Evolutionary conservation across 2,329 filamentous ascomycete species (phyloP).

Genomic region (Talaromyces sp.): DNA sequence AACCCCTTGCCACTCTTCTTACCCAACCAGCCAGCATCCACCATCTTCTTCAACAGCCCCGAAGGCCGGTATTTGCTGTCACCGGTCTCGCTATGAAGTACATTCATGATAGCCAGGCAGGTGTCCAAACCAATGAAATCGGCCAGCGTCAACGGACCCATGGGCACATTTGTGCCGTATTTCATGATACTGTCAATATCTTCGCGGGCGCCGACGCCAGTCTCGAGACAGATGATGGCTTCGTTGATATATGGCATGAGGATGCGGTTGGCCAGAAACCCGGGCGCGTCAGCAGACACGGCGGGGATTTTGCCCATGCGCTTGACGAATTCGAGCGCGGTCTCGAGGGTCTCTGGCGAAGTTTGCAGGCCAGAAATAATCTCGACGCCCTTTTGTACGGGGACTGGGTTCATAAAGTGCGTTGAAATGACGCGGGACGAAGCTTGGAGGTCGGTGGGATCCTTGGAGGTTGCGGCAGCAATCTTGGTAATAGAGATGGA

Average conservation of each 20-base stretch:
- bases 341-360: conserved; percentile 71
- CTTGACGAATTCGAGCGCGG: conserved; percentile 78
- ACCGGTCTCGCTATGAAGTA: conserved; percentile 82
- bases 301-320: conserved; percentile 91
- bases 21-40: conserved; percentile 93
- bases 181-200: conserved; percentile 99
- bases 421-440: conserved; percentile 88
- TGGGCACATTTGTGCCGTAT: conserved; percentile 96
- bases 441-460: conserved; percentile 73
- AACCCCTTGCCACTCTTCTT: conserved; percentile 98
- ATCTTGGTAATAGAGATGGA: conserved; percentile 97
- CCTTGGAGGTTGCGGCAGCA: conserved; percentile 73
- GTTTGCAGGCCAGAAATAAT: conserved; percentile 95
- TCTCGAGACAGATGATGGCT: conserved; percentile 92
- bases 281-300: conserved; percentile 80
- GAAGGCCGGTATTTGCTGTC: conserved; percentile 94
- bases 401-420: conserved; percentile 99
- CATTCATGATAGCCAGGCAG: conserved; percentile 94
- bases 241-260: conserved; percentile 99
- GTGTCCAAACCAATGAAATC: conserved; percentile 98
- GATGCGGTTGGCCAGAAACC: conserved; percentile 93
- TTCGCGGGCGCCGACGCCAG: conserved; percentile 79
- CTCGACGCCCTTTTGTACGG: conserved; percentile 93
- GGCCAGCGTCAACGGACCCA: conserved; percentile 89
- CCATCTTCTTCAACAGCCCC: conserved; percentile 86